phyloP scores from a whole-genome alignment of 164 flowering plant genomes.

The Sextonia rubra region DNA sequence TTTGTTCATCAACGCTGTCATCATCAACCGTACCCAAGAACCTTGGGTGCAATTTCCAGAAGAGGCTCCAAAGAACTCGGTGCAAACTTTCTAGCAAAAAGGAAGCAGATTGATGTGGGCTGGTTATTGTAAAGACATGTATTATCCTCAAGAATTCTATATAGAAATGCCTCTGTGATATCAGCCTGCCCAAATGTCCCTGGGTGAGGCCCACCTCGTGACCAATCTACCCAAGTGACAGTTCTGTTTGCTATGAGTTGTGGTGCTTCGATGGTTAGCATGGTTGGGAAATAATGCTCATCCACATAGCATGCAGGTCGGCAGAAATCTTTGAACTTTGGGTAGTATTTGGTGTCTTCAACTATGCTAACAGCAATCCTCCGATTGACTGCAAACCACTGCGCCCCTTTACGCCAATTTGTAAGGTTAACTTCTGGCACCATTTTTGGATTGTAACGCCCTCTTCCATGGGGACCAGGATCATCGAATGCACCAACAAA shows the following conservation, averaged over 20 bases:
- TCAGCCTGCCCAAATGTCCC: constrained; percentile 75
- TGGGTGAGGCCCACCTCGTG: constrained; percentile 93
- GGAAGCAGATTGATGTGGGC: constrained; percentile 45
- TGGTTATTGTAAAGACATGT: constrained; percentile 58
- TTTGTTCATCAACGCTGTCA: background rate
- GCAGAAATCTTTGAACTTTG: constrained; percentile 71
- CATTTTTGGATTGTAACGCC: constrained; percentile 65
- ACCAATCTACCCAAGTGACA: constrained; percentile 91
- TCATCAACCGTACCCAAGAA: constrained; percentile 40
- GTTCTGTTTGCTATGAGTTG: constrained; percentile 65
- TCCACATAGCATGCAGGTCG: constrained; percentile 80
- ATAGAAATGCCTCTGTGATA: constrained; percentile 54
- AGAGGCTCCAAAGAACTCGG: constrained; percentile 72
- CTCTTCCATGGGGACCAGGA: constrained; percentile 71
- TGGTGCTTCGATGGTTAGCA: constrained; percentile 57
- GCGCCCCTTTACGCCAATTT: constrained; percentile 92
- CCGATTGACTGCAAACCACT: constrained; percentile 80
- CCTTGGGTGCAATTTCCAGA: constrained; percentile 38
- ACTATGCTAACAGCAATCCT: constrained; percentile 53
- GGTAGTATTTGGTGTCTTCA: constrained; percentile 53
- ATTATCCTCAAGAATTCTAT: constrained; percentile 28
- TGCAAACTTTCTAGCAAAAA: constrained; percentile 85
- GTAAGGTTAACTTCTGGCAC: constrained; percentile 61
- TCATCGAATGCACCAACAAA: constrained; percentile 80
- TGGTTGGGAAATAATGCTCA: constrained; percentile 92